Conservation (phyloP, 805 yeast genomes). For the Suhomyces tanzawaensis region DNA sequence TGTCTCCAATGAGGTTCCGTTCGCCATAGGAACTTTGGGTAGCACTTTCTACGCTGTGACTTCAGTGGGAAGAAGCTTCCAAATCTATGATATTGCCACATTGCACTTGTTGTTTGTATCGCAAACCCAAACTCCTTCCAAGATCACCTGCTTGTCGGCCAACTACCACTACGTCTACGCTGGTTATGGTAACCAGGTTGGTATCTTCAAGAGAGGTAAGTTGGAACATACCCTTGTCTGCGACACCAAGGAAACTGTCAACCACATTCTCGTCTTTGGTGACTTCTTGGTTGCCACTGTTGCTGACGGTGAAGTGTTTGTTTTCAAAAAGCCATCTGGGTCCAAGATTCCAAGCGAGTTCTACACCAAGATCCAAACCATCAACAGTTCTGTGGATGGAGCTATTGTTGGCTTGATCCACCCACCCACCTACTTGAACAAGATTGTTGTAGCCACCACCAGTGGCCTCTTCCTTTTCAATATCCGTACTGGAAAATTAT, state of each 20-base stretch:
- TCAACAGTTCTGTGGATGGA: slow-evolving; percentile 61
- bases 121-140: slow-evolving; percentile 65
- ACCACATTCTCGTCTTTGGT: slow-evolving; percentile 66
- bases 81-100: slow-evolving; percentile 88
- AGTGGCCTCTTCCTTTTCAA: slow-evolving; percentile 62
- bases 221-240: slow-evolving; percentile 46
- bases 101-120: slow-evolving; percentile 84
- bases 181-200: slow-evolving; percentile 66
- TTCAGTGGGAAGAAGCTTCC: slow-evolving; percentile 85
- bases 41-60: slow-evolving; percentile 84
- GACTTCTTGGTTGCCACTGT: slow-evolving; percentile 63
- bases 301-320: slow-evolving; percentile 41
- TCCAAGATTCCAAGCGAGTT: slow-evolving; percentile 56
- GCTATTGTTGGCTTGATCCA: slow-evolving; percentile 68
- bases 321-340: slow-evolving; percentile 51
- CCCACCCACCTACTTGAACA: slow-evolving; percentile 90
- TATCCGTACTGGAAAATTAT: slow-evolving; percentile 69
- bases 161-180: slow-evolving; percentile 85
- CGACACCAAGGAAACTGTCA: slow-evolving; percentile 37
- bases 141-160: slow-evolving; percentile 70
- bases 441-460: slow-evolving; percentile 79
- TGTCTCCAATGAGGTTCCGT: slow-evolving; percentile 83
- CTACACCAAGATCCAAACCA: slow-evolving; percentile 59
- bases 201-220: slow-evolving; percentile 80
- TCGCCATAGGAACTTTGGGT: slow-evolving; percentile 86